Evolutionary conservation across 2,329 filamentous ascomycete species (phyloP).

Genomic region (Cercospora canescens): DNA sequence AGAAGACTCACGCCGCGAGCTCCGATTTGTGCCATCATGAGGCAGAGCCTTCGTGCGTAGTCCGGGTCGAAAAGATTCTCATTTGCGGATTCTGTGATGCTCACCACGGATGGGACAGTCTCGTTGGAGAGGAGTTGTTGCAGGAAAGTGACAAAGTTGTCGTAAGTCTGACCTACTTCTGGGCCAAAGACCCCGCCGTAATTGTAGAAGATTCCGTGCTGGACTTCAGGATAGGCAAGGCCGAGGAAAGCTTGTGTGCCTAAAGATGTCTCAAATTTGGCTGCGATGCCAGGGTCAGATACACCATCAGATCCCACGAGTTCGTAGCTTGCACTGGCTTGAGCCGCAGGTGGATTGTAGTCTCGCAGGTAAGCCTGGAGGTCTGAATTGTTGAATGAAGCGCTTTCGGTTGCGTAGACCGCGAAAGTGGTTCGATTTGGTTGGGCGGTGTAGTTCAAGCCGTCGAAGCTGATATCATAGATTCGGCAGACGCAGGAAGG

Average conservation of each 20-base stretch:
- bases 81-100: conserved; percentile 24
- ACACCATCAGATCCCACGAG: conserved; percentile 25
- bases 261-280: conserved; percentile 28
- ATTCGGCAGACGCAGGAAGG: conserved; percentile 25
- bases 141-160: conserved; percentile 29
- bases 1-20: conserved; percentile 63
- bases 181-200: conserved; percentile 30
- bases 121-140: conserved; percentile 26
- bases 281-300: conserved; percentile 18
- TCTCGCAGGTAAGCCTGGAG: conserved; percentile 22
- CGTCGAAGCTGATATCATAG: conserved; percentile 25
- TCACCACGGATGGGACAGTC: conserved; percentile 28
- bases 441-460: conserved; percentile 21
- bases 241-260: conserved; percentile 26
- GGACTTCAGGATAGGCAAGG: conserved; percentile 22
- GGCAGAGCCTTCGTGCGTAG: conserved; percentile 63
- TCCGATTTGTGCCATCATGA: conserved; percentile 64
- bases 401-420: conserved; percentile 29
- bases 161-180: conserved; percentile 21
- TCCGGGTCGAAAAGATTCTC: conserved; percentile 31
- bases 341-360: conserved; percentile 26
- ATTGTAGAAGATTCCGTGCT: conserved; percentile 27
- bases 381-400: conserved; percentile 22
- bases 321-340: conserved; percentile 18
- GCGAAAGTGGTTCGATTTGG: conserved; percentile 29